Conservation (phyloP, 2,329 filamentous ascomycete species). For the Tolypocladium ophioglossoides region DNA sequence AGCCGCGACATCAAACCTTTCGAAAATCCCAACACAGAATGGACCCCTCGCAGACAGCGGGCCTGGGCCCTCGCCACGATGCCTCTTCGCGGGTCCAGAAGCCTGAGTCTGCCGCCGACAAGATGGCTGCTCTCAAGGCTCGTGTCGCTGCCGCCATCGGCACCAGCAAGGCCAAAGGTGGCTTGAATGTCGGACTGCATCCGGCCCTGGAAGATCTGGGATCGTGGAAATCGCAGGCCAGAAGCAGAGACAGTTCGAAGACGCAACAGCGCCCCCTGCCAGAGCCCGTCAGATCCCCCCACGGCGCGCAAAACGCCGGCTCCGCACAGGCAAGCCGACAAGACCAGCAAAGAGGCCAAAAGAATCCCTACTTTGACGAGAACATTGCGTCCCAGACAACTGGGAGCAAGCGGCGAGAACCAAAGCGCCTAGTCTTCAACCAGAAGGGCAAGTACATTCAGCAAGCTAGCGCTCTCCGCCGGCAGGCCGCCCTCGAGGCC, state of each 20-base stretch:
- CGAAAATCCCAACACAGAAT: conserved; percentile 19
- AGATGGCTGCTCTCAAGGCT: conserved; percentile 68
- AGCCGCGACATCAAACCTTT: neutral
- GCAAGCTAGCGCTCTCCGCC: conserved; percentile 79
- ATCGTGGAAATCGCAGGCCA: conserved; percentile 31
- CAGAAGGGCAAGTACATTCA: conserved; percentile 96
- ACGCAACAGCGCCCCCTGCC: conserved; percentile 7
- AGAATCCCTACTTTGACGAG: conserved; percentile 76
- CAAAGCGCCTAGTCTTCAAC: conserved; percentile 78
- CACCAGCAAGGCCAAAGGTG: conserved; percentile 49
- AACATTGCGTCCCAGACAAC: conserved; percentile 49
- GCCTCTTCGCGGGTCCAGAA: conserved; percentile 43
- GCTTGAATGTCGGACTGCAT: conserved; percentile 65
- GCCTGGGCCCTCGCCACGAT: conserved; percentile 48
- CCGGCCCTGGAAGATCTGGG: conserved; percentile 57
- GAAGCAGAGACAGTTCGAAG: conserved; percentile 22
- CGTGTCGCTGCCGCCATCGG: conserved; percentile 67
- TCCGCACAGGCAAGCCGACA: conserved; percentile 5
- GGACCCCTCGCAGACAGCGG: conserved; percentile 40
- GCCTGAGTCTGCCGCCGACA: conserved; percentile 48
- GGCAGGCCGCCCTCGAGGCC: conserved; percentile 79
- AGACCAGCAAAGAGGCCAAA: conserved; percentile 1
- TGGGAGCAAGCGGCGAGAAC: conserved; percentile 50
- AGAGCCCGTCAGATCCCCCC: conserved; percentile 6
- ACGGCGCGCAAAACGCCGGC: conserved; percentile 7